Evolutionary conservation across 163 green algal species (phyloP), one percentile per base, ranked within the genome.

Genomic region (Scenedesmus sp.): DNA sequence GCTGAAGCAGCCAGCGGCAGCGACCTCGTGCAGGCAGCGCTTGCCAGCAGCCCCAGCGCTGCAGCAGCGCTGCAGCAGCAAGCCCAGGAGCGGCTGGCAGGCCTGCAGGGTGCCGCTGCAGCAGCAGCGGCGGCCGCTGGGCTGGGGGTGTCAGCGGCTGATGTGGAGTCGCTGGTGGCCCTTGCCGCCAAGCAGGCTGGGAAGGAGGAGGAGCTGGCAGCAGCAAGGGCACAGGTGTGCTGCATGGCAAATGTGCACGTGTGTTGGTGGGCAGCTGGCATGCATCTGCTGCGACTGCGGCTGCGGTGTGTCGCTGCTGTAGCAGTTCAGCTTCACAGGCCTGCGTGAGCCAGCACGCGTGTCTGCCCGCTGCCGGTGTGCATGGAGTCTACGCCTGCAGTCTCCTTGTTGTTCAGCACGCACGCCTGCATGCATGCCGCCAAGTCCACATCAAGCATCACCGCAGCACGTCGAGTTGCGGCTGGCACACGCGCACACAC

Each of bases 151-250:
- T 83, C 68, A n/a, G 24, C 73, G 16, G 43, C 42, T 81, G 86
- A 80, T 49, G 72, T 72, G 59, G 84, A 83, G 65, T 35, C 72
- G n/a, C 53, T 90, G 43, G 56, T 92, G 1, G 40, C 12, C 18
- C 61, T 89, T 56, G 88, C 88, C 24, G 53, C 43, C 3, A 83
- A 83, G 65, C 88, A 92, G 53, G 88, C 88, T 0, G 72, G 49
- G 26, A 78, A 72, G 10, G 82, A 92, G n/a, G 88, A 79, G 13
- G 68, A 90, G 87, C 59, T 95, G 59, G 56, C 78, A 42, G 87
- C 79, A n/a, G 89, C 87, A 26, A 51, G 83, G 78, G 43, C 73
- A 5, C 86, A 93, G 81, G 91, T 85, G 9, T 33, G 20, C 35
- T 59, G 26, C 56, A 83, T 22, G 61, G 83, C 22, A 18, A n/a